phyloP scores from a whole-genome alignment of 2,329 filamentous ascomycete species.

The Cladosporium sp. region DNA sequence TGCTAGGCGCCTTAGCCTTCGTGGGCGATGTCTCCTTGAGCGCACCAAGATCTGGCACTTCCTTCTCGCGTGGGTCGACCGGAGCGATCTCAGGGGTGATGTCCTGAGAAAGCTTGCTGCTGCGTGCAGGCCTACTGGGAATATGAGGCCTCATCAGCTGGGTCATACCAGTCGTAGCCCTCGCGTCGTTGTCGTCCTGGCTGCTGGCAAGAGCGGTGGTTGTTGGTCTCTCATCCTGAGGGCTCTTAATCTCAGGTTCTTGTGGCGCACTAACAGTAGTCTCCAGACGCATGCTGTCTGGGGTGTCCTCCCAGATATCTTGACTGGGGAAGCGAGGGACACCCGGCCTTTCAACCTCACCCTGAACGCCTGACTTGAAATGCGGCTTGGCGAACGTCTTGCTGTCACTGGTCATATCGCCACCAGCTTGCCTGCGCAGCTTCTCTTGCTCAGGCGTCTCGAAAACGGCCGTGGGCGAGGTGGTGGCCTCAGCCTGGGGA shows the following conservation, averaged over 20 bases:
- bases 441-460: slow-evolving; percentile 50
- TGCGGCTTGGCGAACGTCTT: slow-evolving; percentile 60
- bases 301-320: slow-evolving; percentile 92
- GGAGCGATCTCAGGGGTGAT: slow-evolving; percentile 30
- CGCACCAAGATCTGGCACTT: slow-evolving; percentile 19
- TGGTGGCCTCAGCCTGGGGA: slow-evolving; percentile 32
- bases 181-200: slow-evolving; percentile 20
- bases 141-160: slow-evolving; percentile 27
- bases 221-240: slow-evolving; percentile 25
- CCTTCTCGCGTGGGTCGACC: slow-evolving; percentile 26
- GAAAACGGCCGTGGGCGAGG: slow-evolving; percentile 31
- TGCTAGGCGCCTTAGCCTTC: slow-evolving; percentile 49
- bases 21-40: slow-evolving; percentile 38
- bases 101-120: slow-evolving; percentile 29
- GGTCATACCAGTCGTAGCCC: slow-evolving; percentile 22
- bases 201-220: slow-evolving; percentile 16
- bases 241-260: slow-evolving; percentile 28
- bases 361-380: slow-evolving; percentile 50
- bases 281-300: slow-evolving; percentile 75
- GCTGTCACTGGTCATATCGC: slow-evolving; percentile 38
- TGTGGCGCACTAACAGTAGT: slow-evolving; percentile 58
- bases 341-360: slow-evolving; percentile 51
- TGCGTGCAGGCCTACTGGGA: slow-evolving; percentile 27
- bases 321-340: slow-evolving; percentile 77
- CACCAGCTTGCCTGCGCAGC: slow-evolving; percentile 36